These are phyloP conservation scores for Pisolithus marmoratus DNA, from an alignment of 768 basidiomycete genomes.

Conservation along the genomic window DNA sequence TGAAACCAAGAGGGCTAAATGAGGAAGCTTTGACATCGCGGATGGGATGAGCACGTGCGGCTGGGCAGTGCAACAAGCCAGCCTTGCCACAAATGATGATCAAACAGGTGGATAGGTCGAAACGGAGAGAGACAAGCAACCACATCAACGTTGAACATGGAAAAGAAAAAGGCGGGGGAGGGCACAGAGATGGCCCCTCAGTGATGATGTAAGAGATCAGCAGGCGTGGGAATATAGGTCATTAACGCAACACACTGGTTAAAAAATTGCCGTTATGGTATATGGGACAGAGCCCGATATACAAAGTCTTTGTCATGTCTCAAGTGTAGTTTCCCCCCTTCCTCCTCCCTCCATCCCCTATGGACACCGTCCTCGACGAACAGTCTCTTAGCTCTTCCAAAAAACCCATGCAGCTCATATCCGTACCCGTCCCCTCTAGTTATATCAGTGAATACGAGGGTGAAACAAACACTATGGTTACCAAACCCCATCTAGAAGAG, in stretches of 20 bases:
- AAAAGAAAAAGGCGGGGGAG: neutral
- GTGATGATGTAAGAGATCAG: constrained; percentile 14
- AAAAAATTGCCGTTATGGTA: constrained; percentile 36
- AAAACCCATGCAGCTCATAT: constrained; percentile 7
- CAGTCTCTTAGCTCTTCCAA: constrained; percentile 11
- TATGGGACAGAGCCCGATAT: constrained; percentile 35
- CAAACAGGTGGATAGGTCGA: neutral
- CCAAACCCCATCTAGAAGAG: constrained; percentile 14
- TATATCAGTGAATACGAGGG: constrained; percentile 10
- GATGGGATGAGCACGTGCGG: constrained; percentile 1
- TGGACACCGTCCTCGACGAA: constrained; percentile 16
- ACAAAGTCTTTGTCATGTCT: constrained; percentile 35
- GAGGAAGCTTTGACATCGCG: neutral
- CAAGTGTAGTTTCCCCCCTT: constrained; percentile 27
- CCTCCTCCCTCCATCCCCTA: constrained; percentile 20
- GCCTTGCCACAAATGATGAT: neutral
- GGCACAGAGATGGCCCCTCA: constrained; percentile 2
- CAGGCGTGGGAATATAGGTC: constrained; percentile 24
- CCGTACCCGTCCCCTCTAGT: constrained; percentile 8
- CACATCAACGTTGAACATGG: neutral
- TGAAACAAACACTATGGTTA: constrained; percentile 16
- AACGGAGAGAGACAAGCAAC: neutral
- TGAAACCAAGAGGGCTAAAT: constrained; percentile 1
- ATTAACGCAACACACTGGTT: constrained; percentile 26
- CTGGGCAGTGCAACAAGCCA: neutral